A percentile compares a stretch with the other conserved stretches of the same genome.
Evolutionary conservation across 805 yeast genomes (phyloP).

Genomic region (Saccharomycopsis sp.): DNA sequence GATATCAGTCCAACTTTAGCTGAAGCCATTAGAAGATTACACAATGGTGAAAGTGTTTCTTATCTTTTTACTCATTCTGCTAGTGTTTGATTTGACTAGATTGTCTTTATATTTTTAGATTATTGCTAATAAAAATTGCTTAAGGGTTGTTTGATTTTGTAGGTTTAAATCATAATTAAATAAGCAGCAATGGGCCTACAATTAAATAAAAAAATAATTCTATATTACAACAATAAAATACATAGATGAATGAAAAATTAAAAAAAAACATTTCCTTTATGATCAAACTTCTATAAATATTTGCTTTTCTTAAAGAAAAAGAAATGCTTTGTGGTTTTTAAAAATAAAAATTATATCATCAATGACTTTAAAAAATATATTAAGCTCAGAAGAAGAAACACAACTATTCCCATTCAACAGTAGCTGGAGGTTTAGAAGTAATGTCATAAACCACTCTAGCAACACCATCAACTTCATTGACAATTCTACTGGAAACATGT

Average conservation of each 20-base stretch:
- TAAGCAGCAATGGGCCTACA: too few relatives aligned
- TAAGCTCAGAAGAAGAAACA: too few relatives aligned
- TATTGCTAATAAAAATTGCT: too few relatives aligned
- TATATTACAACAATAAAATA: too few relatives aligned
- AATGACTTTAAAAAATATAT: background rate
- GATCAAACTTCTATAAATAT: background rate
- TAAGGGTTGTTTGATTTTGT: too few relatives aligned
- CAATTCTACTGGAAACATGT: slow-evolving; percentile 89
- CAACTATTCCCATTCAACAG: slow-evolving; percentile 99
- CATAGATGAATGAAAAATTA: background rate
- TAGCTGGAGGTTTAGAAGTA: slow-evolving; percentile 99
- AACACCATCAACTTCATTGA: slow-evolving; percentile 97
- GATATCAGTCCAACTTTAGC: slow-evolving; percentile 85
- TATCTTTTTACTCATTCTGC: slow-evolving; percentile 74
- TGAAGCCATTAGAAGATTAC: slow-evolving; percentile 88
- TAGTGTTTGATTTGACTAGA: too few relatives aligned
- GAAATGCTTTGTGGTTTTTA: too few relatives aligned
- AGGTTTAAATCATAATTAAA: too few relatives aligned
- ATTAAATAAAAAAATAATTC: too few relatives aligned
- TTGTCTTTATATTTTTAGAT: too few relatives aligned
- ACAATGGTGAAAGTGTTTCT: slow-evolving; percentile 92
- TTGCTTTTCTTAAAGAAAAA: too few relatives aligned
- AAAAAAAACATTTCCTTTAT: too few relatives aligned
- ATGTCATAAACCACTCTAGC: slow-evolving; percentile 98
- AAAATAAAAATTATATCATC: background rate